A percentile compares a stretch with the other conserved stretches of the same genome.
Conservation (phyloP, 2,329 filamentous ascomycete genomes). For the Colletotrichum godetiae region DNA sequence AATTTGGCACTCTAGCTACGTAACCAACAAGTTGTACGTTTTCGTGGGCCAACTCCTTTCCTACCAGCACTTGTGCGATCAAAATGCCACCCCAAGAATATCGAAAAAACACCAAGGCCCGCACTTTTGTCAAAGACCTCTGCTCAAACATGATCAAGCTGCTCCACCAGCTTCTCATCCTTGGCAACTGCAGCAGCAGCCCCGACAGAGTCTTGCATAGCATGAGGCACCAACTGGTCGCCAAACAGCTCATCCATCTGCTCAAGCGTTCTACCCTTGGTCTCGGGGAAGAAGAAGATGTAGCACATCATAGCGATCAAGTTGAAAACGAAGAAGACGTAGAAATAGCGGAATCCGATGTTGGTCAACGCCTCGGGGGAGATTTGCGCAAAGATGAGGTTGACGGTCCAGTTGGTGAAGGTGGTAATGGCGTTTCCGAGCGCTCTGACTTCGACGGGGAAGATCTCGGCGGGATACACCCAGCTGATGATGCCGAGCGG, state of each 20-base stretch:
- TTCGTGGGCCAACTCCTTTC: no score
- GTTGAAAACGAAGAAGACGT: constrained; percentile 43
- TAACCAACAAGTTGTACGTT: no score
- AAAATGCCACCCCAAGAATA: no score
- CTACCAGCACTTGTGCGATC: no score
- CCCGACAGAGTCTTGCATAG: constrained; percentile 27
- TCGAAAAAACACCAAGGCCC: not conserved
- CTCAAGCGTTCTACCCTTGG: constrained; percentile 45
- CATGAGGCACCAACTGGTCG: constrained; percentile 33
- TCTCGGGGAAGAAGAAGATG: constrained; percentile 46
- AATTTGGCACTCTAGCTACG: no score
- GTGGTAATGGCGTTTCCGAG: constrained; percentile 44
- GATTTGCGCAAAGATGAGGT: constrained; percentile 60
- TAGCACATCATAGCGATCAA: constrained; percentile 40
- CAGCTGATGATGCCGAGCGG: constrained; percentile 56
- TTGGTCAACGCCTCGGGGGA: constrained; percentile 54
- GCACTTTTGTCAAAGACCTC: accelerated
- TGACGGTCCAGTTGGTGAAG: constrained; percentile 44
- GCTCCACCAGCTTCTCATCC: constrained; percentile 26
- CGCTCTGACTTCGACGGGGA: constrained; percentile 47
- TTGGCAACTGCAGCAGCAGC: constrained; percentile 23
- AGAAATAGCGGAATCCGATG: constrained; percentile 58
- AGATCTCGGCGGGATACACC: constrained; percentile 53
- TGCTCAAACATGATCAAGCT: constrained; percentile 6
- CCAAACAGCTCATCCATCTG: constrained; percentile 51